phyloP scores from a whole-genome alignment of 305 asterid genomes.

The Fraxinus xanthoxyloides region DNA sequence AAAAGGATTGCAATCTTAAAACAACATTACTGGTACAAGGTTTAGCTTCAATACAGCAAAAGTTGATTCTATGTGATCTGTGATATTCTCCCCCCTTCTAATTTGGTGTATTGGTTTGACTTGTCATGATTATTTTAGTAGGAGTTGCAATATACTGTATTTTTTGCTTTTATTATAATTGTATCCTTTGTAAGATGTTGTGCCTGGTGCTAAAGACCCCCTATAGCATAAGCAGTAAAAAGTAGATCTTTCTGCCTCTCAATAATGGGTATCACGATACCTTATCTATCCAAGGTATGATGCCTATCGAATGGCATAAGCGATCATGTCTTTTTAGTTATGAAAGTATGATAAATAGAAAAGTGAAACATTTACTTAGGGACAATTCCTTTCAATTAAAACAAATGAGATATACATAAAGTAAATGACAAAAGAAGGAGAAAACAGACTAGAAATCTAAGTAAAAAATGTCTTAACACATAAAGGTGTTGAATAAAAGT shows the following conservation, averaged over 20 bases:
- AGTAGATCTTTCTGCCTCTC: background rate
- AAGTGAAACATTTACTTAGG: background rate
- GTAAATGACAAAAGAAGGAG: background rate
- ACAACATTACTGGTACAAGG: background rate
- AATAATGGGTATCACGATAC: background rate
- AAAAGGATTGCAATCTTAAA: background rate
- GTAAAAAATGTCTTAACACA: background rate
- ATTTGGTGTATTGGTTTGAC: background rate
- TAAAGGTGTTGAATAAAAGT: background rate
- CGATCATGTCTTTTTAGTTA: background rate
- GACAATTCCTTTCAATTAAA: background rate
- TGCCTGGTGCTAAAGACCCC: background rate
- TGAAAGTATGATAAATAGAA: background rate
- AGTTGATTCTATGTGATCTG: background rate
- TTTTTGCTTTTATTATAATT: background rate
- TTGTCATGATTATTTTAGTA: background rate
- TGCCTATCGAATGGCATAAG: background rate
- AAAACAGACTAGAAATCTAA: background rate
- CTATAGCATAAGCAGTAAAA: background rate
- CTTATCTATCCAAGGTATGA: background rate
- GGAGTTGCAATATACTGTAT: background rate
- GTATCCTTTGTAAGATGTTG: background rate
- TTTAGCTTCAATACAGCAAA: background rate
- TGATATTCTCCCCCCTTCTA: background rate
- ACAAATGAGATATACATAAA: slow-evolving; percentile 6